These are phyloP conservation scores for Pyrenopolyporus hunteri DNA, from an alignment of 495 filamentous ascomycete species.

Conservation along the genomic window DNA sequence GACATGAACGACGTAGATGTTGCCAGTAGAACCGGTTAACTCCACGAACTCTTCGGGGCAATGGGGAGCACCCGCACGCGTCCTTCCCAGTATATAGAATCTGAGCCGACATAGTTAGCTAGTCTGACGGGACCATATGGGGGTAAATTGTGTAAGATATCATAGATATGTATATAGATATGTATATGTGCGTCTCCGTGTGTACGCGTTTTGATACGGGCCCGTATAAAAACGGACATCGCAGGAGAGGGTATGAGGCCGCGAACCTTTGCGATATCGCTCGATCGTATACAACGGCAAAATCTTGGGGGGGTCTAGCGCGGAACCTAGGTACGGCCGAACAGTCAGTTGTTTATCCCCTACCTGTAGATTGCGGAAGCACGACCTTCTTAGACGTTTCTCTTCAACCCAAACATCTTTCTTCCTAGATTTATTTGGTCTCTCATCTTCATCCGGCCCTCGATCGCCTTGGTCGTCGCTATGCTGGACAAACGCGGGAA, in stretches of 20 bases:
- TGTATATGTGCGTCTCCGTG: too few relatives aligned
- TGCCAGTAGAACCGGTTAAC: slow-evolving; percentile 76
- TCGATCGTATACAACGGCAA: slow-evolving; percentile 46
- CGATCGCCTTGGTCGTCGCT: neutral
- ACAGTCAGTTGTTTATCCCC: neutral
- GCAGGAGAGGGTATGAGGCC: neutral
- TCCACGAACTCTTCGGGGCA: slow-evolving; percentile 60
- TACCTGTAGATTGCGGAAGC: neutral
- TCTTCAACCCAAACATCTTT: slow-evolving; percentile 4
- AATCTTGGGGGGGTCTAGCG: slow-evolving; percentile 41
- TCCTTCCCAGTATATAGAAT: slow-evolving; percentile 51
- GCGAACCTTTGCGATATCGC: slow-evolving; percentile 48
- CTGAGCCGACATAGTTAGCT: neutral
- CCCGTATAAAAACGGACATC: too few relatives aligned
- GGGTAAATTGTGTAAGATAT: too few relatives aligned
- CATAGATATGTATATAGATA: neutral
- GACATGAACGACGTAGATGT: slow-evolving; percentile 67
- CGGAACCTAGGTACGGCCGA: slow-evolving; percentile 42
- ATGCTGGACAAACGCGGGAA: neutral
- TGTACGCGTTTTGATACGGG: too few relatives aligned
- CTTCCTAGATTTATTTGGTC: neutral
- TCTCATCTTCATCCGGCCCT: slow-evolving; percentile 8
- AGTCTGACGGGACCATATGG: too few relatives aligned
- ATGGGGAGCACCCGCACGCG: slow-evolving; percentile 32
- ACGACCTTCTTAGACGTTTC: slow-evolving; percentile 35